A percentile compares a stretch with the other conserved stretches of the same genome.
Conservation (phyloP, 1,284 basidiomycete species). For the Blastosporella zonata region DNA sequence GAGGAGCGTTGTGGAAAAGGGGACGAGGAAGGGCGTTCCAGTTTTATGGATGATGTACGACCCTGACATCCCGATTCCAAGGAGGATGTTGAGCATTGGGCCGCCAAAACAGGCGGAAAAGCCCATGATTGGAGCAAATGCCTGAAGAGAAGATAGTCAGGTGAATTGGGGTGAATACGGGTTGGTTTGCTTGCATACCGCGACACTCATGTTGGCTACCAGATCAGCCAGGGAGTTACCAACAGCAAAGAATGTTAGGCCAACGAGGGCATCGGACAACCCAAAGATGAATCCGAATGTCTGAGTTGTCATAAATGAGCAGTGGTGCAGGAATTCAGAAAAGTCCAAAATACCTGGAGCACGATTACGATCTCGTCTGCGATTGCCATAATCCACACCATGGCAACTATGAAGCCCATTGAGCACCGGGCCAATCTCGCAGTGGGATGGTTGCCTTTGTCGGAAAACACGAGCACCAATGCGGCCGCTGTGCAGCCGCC, state of each 20-base stretch:
- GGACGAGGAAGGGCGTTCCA: conserved; percentile 60
- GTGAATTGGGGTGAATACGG: background rate
- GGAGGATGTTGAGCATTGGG: conserved; percentile 95
- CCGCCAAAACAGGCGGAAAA: conserved; percentile 94
- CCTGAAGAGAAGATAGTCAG: conserved; percentile 34
- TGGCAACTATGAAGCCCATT: conserved; percentile 84
- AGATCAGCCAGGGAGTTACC: conserved; percentile 96
- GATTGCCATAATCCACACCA: conserved; percentile 95
- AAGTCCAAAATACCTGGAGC: conserved; percentile 57
- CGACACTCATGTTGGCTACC: conserved; percentile 94
- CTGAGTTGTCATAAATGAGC: conserved; percentile 38
- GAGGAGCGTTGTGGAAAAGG: conserved; percentile 82
- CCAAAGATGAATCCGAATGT: conserved; percentile 93
- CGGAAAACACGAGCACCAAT: conserved; percentile 61
- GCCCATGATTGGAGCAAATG: conserved; percentile 84
- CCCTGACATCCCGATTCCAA: conserved; percentile 83
- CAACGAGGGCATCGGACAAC: conserved; percentile 95
- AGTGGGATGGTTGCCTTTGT: conserved; percentile 55
- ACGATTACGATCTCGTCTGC: conserved; percentile 92
- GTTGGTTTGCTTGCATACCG: conserved; percentile 42
- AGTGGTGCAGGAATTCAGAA: background rate
- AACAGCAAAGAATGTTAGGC: conserved; percentile 93
- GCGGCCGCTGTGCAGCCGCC: conserved; percentile 54
- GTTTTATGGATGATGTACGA: conserved; percentile 67
- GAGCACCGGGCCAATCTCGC: conserved; percentile 77